Percentiles rank a stretch among this genome's conserved stretches.
phyloP scores from a whole-genome alignment of 345 rosid genomes.

The Citrus trifoliata region DNA sequence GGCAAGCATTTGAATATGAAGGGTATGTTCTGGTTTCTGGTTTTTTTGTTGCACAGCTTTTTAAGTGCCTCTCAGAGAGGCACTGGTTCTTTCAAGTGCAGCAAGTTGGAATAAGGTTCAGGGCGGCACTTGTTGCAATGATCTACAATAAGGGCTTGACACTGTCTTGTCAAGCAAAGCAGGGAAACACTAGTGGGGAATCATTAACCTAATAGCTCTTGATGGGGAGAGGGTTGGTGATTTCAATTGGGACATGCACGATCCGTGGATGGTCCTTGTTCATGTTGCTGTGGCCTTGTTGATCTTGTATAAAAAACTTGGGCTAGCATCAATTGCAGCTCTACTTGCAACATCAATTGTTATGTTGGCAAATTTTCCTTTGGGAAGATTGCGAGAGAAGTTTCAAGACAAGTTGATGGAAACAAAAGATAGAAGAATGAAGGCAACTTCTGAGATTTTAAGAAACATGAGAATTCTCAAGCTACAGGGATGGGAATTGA shows the following conservation, averaged over 20 bases:
- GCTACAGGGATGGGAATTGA: slow-evolving; percentile 79
- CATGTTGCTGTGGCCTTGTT: slow-evolving; percentile 51
- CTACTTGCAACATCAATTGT: slow-evolving; percentile 46
- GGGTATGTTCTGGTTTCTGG: slow-evolving; percentile 51
- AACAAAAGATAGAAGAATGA: slow-evolving; percentile 65
- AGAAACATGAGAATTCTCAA: slow-evolving; percentile 75
- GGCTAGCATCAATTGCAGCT: slow-evolving; percentile 53
- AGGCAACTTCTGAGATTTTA: slow-evolving; percentile 59
- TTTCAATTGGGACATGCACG: slow-evolving; percentile 57
- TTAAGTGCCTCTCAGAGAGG: slow-evolving; percentile 51
- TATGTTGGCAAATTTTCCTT: slow-evolving; percentile 54
- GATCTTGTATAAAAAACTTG: slow-evolving; percentile 56
- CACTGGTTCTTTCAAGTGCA: slow-evolving; percentile 57
- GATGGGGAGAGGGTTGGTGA: slow-evolving; percentile 60
- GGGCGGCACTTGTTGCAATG: slow-evolving; percentile 45
- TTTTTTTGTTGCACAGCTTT: slow-evolving; percentile 54
- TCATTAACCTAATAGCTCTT: slow-evolving; percentile 61
- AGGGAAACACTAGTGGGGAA: slow-evolving; percentile 62
- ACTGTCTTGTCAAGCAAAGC: slow-evolving; percentile 52
- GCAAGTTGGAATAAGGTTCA: slow-evolving; percentile 46
- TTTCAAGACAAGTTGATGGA: slow-evolving; percentile 70
- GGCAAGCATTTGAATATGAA: slow-evolving; percentile 36
- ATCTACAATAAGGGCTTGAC: slow-evolving; percentile 60
- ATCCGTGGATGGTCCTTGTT: slow-evolving; percentile 50
- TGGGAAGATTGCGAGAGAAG: slow-evolving; percentile 54